These are phyloP conservation scores for Byssoonygena ceratinophila DNA, from an alignment of 2,329 filamentous ascomycete genomes.

Conservation along the genomic window DNA sequence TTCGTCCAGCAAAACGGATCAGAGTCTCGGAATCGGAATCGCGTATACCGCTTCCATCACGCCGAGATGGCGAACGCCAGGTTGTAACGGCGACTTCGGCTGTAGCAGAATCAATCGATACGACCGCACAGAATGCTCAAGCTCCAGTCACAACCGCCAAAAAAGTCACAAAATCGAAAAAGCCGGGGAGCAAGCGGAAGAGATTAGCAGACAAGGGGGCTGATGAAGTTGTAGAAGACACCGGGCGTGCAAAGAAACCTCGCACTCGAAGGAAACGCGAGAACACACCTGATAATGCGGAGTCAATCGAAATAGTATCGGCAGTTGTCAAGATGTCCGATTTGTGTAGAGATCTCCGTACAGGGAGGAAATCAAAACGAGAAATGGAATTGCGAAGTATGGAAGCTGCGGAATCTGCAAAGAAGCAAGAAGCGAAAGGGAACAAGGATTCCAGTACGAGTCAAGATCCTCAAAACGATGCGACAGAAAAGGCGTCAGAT, in stretches of 20 bases:
- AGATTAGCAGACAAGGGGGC: conserved; percentile 21
- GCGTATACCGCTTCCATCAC: not conserved
- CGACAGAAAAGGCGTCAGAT: not conserved
- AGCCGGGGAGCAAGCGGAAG: conserved; percentile 20
- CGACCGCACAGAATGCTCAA: conserved; percentile 12
- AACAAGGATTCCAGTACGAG: conserved; percentile 19
- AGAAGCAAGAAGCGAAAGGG: conserved; percentile 32
- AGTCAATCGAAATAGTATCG: conserved; percentile 43
- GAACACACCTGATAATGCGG: conserved; percentile 40
- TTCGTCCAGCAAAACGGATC: conserved; percentile 24
- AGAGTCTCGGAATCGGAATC: conserved; percentile 17
- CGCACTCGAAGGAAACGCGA: conserved; percentile 30
- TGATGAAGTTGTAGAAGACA: conserved; percentile 19
- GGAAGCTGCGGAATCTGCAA: conserved; percentile 45
- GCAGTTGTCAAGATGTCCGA: conserved; percentile 48
- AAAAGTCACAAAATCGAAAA: not conserved
- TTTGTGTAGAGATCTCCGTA: conserved; percentile 44
- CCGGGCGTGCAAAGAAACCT: conserved; percentile 20
- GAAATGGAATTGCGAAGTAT: conserved; percentile 49
- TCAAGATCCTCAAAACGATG: conserved; percentile 1
- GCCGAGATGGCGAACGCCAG: not conserved
- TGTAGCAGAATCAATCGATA: conserved; percentile 11
- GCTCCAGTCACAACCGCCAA: conserved; percentile 15
- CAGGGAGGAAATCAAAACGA: conserved; percentile 47
- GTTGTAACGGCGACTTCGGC: conserved; percentile 16